A percentile compares a stretch with the other conserved stretches of the same genome.
These are phyloP conservation scores for Lactifluus pinguis DNA, from an alignment of 768 basidiomycete species.

Conservation along the genomic window DNA sequence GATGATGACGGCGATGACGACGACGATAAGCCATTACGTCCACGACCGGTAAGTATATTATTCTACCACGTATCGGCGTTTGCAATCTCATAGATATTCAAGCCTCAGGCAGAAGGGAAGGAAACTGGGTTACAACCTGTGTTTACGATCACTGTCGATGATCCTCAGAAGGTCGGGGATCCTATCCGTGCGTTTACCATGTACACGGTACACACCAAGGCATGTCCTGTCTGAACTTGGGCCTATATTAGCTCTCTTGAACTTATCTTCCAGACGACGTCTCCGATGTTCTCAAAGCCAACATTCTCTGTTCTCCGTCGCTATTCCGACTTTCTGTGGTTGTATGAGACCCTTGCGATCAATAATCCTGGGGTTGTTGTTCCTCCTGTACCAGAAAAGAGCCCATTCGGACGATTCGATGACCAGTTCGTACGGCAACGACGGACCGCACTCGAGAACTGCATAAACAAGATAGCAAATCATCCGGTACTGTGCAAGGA, in stretches of 20 bases:
- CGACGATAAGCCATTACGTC: conserved; percentile 23
- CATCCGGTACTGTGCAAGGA: conserved; percentile 89
- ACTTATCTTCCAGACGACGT: conserved; percentile 54
- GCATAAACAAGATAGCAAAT: conserved; percentile 85
- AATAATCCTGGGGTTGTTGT: conserved; percentile 98
- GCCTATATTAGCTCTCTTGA: neutral
- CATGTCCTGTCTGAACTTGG: conserved; percentile 27
- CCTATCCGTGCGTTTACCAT: conserved; percentile 90
- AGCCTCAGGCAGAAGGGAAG: conserved; percentile 19
- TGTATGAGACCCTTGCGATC: conserved; percentile 76
- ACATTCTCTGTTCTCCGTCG: conserved; percentile 92
- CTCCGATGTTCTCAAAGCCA: conserved; percentile 72
- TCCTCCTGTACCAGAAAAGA: conserved; percentile 95
- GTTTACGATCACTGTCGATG: conserved; percentile 87
- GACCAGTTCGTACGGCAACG: conserved; percentile 86
- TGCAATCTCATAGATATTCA: neutral
- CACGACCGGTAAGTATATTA: conserved; percentile 23
- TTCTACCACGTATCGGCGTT: neutral
- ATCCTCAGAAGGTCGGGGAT: conserved; percentile 96
- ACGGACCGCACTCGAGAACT: conserved; percentile 75
- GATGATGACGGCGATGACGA: conserved; percentile 25
- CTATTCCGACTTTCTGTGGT: conserved; percentile 96
- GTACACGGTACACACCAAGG: conserved; percentile 90
- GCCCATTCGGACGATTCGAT: conserved; percentile 86
- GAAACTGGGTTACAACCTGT: conserved; percentile 52